phyloP scores from a whole-genome alignment of 495 filamentous ascomycete genomes.

The Parathielavia appendiculata region DNA sequence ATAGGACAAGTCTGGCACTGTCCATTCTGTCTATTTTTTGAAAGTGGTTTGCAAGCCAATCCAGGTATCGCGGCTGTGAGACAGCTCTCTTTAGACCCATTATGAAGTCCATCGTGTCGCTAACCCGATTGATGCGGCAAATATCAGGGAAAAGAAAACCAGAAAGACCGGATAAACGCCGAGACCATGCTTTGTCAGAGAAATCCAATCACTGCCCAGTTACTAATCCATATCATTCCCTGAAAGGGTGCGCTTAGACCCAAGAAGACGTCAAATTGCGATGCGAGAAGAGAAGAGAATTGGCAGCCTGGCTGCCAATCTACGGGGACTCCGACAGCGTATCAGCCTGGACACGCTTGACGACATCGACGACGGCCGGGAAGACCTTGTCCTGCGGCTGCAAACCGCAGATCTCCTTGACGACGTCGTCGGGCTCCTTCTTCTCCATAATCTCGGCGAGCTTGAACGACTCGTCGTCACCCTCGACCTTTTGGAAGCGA shows the following conservation, averaged over 20 bases:
- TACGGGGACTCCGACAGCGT: conserved; percentile 31
- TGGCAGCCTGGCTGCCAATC: not conserved
- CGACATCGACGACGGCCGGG: conserved; percentile 61
- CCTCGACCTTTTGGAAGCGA: conserved; percentile 86
- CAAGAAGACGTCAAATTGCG: not conserved
- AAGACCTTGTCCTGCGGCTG: conserved; percentile 68
- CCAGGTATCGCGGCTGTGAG: not conserved
- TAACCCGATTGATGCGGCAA: conserved; percentile 2
- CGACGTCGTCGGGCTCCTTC: conserved; percentile 60
- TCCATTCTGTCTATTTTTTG: not conserved
- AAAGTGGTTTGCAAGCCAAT: not conserved
- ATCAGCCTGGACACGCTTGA: conserved; percentile 70
- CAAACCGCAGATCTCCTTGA: conserved; percentile 68
- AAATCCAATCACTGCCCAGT: conserved; percentile 11
- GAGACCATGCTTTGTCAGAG: conserved; percentile 10
- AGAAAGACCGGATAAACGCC: conserved; percentile 4
- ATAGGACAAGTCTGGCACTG: not conserved
- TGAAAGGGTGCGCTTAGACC: not conserved
- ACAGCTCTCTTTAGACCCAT: conserved; percentile 3
- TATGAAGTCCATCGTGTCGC: conserved; percentile 9
- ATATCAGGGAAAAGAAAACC: not conserved
- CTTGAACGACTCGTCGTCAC: conserved; percentile 77
- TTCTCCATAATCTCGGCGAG: conserved; percentile 77
- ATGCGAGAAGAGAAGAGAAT: not conserved
- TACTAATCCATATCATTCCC: not conserved